phyloP scores from a whole-genome alignment of 2,329 filamentous ascomycete species.

The Botrytis medusae region DNA sequence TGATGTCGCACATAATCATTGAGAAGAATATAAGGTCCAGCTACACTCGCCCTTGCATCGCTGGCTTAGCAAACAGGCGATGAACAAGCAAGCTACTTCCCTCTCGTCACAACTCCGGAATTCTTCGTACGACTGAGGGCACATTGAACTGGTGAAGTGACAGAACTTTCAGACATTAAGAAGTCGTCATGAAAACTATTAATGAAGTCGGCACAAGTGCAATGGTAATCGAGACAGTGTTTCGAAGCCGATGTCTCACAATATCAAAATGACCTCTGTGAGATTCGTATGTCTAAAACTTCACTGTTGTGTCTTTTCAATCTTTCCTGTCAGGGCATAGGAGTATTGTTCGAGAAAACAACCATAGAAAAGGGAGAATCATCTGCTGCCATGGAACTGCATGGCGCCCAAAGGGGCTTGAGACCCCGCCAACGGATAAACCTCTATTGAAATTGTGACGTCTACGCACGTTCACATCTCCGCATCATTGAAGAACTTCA shows the following conservation, averaged over 20 bases:
- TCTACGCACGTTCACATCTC: constrained; percentile 1
- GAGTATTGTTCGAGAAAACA: not conserved
- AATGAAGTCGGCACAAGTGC: not conserved
- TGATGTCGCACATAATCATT: not conserved
- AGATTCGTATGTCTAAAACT: not conserved
- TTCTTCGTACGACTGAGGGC: not conserved
- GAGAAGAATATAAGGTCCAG: not conserved
- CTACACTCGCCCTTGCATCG: not conserved
- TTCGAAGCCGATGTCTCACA: constrained; percentile 8
- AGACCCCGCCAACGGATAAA: constrained; percentile 13
- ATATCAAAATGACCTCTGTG: not conserved
- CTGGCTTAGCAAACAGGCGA: not conserved
- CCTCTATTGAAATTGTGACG: constrained; percentile 8
- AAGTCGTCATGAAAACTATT: not conserved
- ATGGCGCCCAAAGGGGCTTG: constrained; percentile 15
- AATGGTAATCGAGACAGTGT: constrained; percentile 1
- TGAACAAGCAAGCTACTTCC: not conserved
- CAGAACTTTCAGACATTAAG: not conserved
- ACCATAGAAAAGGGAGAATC: not conserved
- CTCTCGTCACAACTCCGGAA: not conserved
- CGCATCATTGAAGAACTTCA: constrained; percentile 7
- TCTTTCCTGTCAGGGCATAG: not conserved
- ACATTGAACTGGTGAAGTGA: not conserved
- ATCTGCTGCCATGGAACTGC: constrained; percentile 16
- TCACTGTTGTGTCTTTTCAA: not conserved